A percentile compares a stretch with the other conserved stretches of the same genome.
phyloP scores from a whole-genome alignment of 352 stramenopile genomes.

The Pythium insidiosum region DNA sequence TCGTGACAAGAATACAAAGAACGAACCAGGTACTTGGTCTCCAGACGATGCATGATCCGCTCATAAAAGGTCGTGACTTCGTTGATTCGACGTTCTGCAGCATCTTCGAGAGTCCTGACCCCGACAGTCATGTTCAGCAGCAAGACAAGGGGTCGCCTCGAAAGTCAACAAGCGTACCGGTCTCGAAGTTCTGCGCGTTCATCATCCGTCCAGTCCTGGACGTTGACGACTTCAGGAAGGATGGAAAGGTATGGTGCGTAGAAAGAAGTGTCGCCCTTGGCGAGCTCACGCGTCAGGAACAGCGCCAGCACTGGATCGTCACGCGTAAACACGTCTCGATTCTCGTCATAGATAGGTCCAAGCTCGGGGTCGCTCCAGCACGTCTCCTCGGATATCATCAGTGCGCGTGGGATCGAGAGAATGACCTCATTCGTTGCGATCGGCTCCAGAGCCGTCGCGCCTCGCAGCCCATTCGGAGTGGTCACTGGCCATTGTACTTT shows the following conservation, averaged over 20 bases:
- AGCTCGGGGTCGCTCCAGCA: constrained; percentile 50
- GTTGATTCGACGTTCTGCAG: no score
- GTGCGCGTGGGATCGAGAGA: constrained; percentile 42
- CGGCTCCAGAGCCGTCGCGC: constrained; percentile 31
- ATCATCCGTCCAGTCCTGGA: constrained; percentile 73
- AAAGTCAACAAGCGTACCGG: constrained; percentile 21
- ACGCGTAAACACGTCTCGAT: constrained; percentile 58
- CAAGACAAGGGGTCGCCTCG: no score
- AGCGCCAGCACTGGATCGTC: constrained; percentile 80
- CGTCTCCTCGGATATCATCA: constrained; percentile 71
- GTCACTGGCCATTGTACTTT: constrained; percentile 69
- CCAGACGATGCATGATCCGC: no score
- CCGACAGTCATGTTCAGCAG: no score
- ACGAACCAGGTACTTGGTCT: no score
- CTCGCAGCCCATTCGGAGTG: constrained; percentile 47
- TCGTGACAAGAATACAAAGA: no score
- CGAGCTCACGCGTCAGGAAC: constrained; percentile 77
- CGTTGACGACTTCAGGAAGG: constrained; percentile 64
- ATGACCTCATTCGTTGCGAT: constrained; percentile 63
- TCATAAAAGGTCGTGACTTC: no score
- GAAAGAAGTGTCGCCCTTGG: constrained; percentile 57
- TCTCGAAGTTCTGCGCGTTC: constrained; percentile 74
- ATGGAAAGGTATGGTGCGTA: constrained; percentile 85
- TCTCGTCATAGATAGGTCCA: constrained; percentile 29
- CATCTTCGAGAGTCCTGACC: no score